Conservation (phyloP, 176 grass and related monocot species). For the Oryza glumipatula region DNA sequence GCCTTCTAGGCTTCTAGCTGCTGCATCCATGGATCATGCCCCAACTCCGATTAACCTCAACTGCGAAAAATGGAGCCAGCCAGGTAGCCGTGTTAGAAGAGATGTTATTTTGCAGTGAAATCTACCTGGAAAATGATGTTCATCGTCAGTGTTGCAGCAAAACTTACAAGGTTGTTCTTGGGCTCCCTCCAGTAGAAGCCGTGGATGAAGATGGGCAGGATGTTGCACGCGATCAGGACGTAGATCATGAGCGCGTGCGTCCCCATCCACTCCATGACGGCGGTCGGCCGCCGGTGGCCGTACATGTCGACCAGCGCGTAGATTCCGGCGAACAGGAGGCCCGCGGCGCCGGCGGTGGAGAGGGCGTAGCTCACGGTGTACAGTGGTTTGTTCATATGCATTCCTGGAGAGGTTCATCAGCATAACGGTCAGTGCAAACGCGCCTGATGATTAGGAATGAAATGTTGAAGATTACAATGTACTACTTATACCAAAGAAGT, state of each 20-base stretch:
- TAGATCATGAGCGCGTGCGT: constrained; percentile 83
- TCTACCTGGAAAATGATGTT: background rate
- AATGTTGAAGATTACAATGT: background rate
- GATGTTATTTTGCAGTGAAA: background rate
- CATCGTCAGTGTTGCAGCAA: background rate
- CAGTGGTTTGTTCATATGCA: constrained; percentile 86
- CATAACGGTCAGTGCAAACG: background rate
- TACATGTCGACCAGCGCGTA: constrained; percentile 84
- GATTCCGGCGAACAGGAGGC: constrained; percentile 72
- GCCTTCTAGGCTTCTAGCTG: background rate
- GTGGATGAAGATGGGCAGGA: constrained; percentile 83
- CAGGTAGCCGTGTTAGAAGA: background rate
- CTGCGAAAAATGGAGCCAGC: constrained; percentile 36
- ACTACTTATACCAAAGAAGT: constrained; percentile 72
- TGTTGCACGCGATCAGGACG: constrained; percentile 83
- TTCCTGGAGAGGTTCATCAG: constrained; percentile 48
- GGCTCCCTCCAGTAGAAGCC: constrained; percentile 90
- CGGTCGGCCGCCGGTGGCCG: constrained; percentile 57
- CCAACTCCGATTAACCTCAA: constrained; percentile 57
- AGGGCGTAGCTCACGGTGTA: constrained; percentile 84
- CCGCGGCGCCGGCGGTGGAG: constrained; percentile 69
- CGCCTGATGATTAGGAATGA: background rate
- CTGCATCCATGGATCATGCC: constrained; percentile 29
- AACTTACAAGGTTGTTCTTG: constrained; percentile 84
- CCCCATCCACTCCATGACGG: constrained; percentile 82